These are phyloP conservation scores for Gamsiella multidivaricata DNA, from an alignment of 192 early-diverging fungal species.

Conservation along the genomic window DNA sequence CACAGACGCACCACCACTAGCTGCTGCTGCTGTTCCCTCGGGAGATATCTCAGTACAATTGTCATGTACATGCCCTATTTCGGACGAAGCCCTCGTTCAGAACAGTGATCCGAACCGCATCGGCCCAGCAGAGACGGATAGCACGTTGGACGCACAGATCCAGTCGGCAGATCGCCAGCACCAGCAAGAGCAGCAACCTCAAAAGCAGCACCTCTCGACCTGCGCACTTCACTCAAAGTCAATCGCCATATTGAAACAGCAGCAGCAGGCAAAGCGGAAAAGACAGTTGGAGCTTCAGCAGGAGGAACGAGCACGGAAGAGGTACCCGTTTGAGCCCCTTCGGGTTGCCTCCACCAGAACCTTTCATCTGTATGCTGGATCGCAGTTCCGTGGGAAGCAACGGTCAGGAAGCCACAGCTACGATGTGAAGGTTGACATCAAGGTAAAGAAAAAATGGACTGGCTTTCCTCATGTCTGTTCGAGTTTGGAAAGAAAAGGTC, in stretches of 20 bases:
- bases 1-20: not conserved
- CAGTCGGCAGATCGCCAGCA: not conserved
- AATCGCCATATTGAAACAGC: constrained; percentile 2
- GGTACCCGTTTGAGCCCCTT: constrained; percentile 21
- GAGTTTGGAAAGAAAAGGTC: too few relatives aligned
- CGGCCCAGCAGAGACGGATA: too few relatives aligned
- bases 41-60: not conserved
- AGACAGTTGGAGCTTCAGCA: constrained; percentile 1
- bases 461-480: not conserved
- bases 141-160: too few relatives aligned
- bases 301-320: not conserved
- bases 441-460: constrained; percentile 59
- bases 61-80: not conserved
- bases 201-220: not conserved
- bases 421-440: constrained; percentile 76
- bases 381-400: constrained; percentile 74
- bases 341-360: constrained; percentile 38
- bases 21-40: not conserved
- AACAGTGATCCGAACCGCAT: too few relatives aligned
- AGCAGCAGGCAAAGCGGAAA: constrained; percentile 14
- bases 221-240: not conserved
- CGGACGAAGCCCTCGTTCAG: too few relatives aligned
- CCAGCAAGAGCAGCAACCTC: not conserved
- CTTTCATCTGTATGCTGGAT: constrained; percentile 69
- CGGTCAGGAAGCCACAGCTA: constrained; percentile 69